Conservation (phyloP, 345 rosid species). For the Moricandia arvensis region DNA sequence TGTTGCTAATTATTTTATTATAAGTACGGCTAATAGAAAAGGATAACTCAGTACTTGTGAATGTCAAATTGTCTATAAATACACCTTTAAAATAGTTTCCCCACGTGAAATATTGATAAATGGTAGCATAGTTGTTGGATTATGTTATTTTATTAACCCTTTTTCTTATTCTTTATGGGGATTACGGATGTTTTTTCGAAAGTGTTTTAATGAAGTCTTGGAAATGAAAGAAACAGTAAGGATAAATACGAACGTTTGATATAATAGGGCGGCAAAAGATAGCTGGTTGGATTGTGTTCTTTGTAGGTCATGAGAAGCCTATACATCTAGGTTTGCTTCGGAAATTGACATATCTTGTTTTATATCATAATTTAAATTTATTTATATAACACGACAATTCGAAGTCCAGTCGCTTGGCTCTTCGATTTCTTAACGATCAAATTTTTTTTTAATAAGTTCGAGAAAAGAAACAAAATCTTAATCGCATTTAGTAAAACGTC, state of each 20-base stretch:
- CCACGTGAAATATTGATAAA: neutral
- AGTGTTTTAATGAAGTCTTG: constrained; percentile 29
- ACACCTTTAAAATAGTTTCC: neutral
- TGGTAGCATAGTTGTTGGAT: neutral
- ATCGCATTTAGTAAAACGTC: constrained; percentile 30
- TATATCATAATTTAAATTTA: neutral
- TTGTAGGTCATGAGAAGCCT: constrained; percentile 39
- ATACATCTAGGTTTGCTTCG: constrained; percentile 34
- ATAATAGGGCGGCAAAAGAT: constrained; percentile 40
- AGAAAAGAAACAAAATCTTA: constrained; percentile 28
- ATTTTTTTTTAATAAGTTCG: neutral
- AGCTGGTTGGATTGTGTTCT: constrained; percentile 42
- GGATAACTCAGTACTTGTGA: neutral
- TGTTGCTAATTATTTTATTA: neutral
- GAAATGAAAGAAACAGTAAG: constrained; percentile 40
- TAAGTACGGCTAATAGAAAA: neutral
- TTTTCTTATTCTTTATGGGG: constrained; percentile 1
- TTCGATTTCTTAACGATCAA: constrained; percentile 36
- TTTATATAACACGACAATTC: constrained; percentile 32
- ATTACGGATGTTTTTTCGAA: constrained; percentile 26
- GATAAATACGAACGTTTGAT: constrained; percentile 35
- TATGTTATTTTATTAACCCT: neutral
- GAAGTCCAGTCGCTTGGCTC: constrained; percentile 28
- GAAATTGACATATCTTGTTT: constrained; percentile 28
- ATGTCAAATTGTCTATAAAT: neutral